These are phyloP conservation scores for Chalciporus piperatus DNA, from an alignment of 768 basidiomycete genomes.

Conservation along the genomic window DNA sequence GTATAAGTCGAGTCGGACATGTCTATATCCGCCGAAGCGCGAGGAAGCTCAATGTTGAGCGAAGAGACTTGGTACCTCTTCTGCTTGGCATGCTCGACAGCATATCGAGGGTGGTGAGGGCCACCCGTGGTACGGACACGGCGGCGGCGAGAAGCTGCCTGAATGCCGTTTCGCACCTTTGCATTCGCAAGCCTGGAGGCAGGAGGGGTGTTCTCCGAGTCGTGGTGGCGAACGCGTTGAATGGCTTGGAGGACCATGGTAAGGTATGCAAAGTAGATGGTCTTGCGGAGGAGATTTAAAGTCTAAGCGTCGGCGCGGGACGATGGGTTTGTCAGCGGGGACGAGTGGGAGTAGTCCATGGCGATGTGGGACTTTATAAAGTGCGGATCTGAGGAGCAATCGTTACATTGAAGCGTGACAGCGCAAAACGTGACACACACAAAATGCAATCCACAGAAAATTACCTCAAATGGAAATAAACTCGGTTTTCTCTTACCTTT, in stretches of 20 bases:
- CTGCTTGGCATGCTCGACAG: constrained; percentile 39
- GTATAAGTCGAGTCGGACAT: constrained; percentile 5
- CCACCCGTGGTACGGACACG: constrained; percentile 35
- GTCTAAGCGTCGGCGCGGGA: neutral
- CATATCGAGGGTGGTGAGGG: constrained; percentile 31
- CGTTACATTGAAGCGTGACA: constrained; percentile 23
- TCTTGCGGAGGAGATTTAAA: neutral
- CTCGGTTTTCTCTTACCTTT: constrained; percentile 10
- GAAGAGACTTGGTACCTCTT: constrained; percentile 22
- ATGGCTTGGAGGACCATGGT: constrained; percentile 29
- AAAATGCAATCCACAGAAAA: constrained; percentile 29
- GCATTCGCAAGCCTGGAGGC: constrained; percentile 1
- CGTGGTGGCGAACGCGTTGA: constrained; percentile 19
- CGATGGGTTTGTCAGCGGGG: constrained; percentile 10
- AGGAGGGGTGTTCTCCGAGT: constrained; percentile 37
- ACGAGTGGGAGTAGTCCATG: constrained; percentile 4
- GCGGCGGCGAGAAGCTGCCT: constrained; percentile 37
- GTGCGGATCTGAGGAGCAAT: constrained; percentile 9
- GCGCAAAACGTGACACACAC: constrained; percentile 27
- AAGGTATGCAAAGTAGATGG: neutral
- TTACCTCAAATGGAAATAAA: constrained; percentile 18
- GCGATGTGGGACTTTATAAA: constrained; percentile 23
- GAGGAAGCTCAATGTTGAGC: constrained; percentile 31
- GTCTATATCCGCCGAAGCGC: constrained; percentile 4
- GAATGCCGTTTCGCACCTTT: constrained; percentile 28